A percentile compares a stretch with the other conserved stretches of the same genome.
phyloP scores from a whole-genome alignment of 2,329 filamentous ascomycete genomes.

The Hypoxylon sp. region DNA sequence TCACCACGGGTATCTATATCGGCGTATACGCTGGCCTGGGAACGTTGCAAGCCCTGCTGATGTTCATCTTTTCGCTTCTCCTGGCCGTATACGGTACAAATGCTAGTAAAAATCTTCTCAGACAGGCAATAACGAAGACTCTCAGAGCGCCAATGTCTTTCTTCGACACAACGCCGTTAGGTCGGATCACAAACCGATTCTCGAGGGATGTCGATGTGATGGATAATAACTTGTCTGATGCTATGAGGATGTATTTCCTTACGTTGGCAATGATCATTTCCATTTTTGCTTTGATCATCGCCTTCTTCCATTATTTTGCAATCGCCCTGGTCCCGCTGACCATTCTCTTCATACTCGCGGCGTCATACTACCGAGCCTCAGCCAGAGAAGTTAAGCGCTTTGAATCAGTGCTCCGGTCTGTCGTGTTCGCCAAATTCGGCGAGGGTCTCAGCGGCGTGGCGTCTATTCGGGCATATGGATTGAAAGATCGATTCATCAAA shows the following conservation, averaged over 20 bases:
- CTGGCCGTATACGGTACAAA: conserved; percentile 85
- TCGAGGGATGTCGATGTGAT: conserved; percentile 96
- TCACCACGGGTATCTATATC: conserved; percentile 79
- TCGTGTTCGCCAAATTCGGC: conserved; percentile 90
- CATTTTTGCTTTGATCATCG: conserved; percentile 91
- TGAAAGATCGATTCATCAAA: conserved; percentile 80
- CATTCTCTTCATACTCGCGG: conserved; percentile 83
- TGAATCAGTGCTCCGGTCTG: conserved; percentile 88
- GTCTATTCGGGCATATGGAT: conserved; percentile 89
- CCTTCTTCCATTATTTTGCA: conserved; percentile 92
- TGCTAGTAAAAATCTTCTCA: conserved; percentile 85
- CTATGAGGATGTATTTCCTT: conserved; percentile 92
- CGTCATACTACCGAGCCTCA: conserved; percentile 90
- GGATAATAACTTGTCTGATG: conserved; percentile 92
- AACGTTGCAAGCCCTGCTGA: conserved; percentile 76
- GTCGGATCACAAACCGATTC: conserved; percentile 96
- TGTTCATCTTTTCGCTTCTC: conserved; percentile 84
- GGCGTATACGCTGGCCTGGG: conserved; percentile 80
- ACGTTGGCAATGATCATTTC: conserved; percentile 85
- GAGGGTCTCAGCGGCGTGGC: conserved; percentile 88
- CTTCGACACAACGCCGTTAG: conserved; percentile 96
- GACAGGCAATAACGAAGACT: conserved; percentile 82
- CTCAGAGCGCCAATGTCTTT: conserved; percentile 86
- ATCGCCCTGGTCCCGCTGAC: conserved; percentile 75
- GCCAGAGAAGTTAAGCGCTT: conserved; percentile 95